Conservation (phyloP, 257 asterid species). For the Agastache rugosa region DNA sequence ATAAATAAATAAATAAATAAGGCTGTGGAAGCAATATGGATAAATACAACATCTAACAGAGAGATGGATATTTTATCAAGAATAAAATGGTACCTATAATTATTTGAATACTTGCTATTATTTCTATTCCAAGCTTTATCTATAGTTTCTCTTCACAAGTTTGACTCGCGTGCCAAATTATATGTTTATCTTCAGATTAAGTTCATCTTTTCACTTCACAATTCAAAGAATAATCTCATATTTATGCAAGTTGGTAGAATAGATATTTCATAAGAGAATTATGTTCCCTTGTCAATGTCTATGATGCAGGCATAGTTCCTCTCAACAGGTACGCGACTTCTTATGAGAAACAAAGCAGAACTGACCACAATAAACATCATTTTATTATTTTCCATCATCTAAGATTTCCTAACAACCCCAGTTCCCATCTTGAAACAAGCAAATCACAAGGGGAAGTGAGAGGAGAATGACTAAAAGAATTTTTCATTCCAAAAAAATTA, state of each 20-base stretch:
- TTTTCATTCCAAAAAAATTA: background rate
- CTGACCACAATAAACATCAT: background rate
- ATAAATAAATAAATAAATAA: background rate
- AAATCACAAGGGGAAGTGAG: background rate
- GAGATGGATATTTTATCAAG: background rate
- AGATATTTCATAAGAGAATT: conserved; percentile 1
- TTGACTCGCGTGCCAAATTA: conserved; percentile 1
- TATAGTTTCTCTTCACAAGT: conserved; percentile 23
- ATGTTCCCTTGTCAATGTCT: conserved; percentile 1
- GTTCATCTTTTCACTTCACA: conserved; percentile 9
- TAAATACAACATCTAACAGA: conserved; percentile 9
- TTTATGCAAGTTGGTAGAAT: conserved; percentile 20
- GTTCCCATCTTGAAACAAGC: conserved; percentile 1
- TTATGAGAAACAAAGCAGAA: background rate
- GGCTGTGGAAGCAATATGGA: conserved; percentile 5
- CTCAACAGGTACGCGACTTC: background rate
- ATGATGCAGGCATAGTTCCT: conserved; percentile 5
- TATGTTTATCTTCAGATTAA: conserved; percentile 17
- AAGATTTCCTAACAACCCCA: background rate
- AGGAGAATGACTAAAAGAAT: background rate
- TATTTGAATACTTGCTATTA: background rate
- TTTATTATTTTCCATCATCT: conserved; percentile 5
- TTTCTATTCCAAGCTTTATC: conserved; percentile 25
- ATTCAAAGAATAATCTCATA: background rate
- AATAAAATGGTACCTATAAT: conserved; percentile 9